Base-by-base conservation (phyloP, 2,329 filamentous ascomycete species). In the Elsinoe batatas region DNA sequence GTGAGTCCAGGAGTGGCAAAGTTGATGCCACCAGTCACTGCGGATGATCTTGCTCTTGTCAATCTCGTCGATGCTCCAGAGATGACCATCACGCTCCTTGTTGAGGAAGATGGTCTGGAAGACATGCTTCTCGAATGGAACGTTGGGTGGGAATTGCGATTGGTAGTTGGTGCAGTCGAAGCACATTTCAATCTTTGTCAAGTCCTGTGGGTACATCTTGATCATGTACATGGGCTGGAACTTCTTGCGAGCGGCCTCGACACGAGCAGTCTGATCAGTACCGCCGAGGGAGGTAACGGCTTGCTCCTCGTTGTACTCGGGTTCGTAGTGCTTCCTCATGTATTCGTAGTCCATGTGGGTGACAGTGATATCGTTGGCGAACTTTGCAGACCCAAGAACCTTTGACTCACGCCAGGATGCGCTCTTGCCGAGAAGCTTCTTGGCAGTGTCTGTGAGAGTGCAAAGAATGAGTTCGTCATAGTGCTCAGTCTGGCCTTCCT, bases 131-230 rank as follows among this genome's bases (percentile, higher is more conserved):
- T 80, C 76, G 53, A 79, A 76, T 0, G 75, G 73, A 0, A 79
- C 71, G 1, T 72, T 67, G 3, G 72, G 66, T 1, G 81, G 80
- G 59, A 89, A 85, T 64, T 88, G 85, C 43, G 82, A 77, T 65
- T 89, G 85, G 68, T 88, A 88, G 65, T 87, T 86, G 36, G 82
- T 84, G 70, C 83, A 86, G 67, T 89, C 84, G 68, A 88, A 89
- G 56, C 79, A 84, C 76, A 74, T 81, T 65, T 80, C 79, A 35
- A 75, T 76, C 66, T 81, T 79, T 2, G 72, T 77, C 1, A 74
- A 73, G 61, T 83, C 77, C 12, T 76, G 58, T 0, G 72, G 68
- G 64, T 85, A 84, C 53, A 75, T 77, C 56, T 82, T 79, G 61
- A 81, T 84, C 63, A 79, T 78, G 69, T 84, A 85, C 81, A 84